Conservation (phyloP, 2,329 filamentous ascomycete species). For the Penicillium sp. region DNA sequence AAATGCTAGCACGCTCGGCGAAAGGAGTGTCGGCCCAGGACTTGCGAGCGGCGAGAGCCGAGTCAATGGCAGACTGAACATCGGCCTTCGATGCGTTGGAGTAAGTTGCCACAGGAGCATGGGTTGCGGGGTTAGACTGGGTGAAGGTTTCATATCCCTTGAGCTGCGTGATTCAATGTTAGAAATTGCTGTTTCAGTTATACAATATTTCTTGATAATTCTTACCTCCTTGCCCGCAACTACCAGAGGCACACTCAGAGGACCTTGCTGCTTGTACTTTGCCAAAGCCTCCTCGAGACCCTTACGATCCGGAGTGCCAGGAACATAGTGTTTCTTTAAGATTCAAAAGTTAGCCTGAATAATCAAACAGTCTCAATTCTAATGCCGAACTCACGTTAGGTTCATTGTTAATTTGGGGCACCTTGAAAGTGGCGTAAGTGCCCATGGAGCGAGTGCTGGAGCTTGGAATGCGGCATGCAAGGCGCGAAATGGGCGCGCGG, state of each 20-base stretch:
- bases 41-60: constrained; percentile 79
- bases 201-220: background rate
- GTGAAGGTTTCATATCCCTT: constrained; percentile 39
- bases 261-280: constrained; percentile 63
- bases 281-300: constrained; percentile 73
- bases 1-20: constrained; percentile 84
- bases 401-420: constrained; percentile 84
- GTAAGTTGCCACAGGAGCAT: constrained; percentile 77
- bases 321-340: constrained; percentile 82
- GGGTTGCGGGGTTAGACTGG: constrained; percentile 81
- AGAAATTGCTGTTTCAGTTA: background rate
- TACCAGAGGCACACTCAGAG: constrained; percentile 76
- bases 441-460: constrained; percentile 26
- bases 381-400: constrained; percentile 70
- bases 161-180: constrained; percentile 21
- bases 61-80: constrained; percentile 74
- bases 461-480: constrained; percentile 18
- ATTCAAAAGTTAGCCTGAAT: constrained; percentile 1
- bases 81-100: constrained; percentile 75
- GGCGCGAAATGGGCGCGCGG: constrained; percentile 23
- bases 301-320: constrained; percentile 75
- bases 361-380: background rate
- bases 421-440: constrained; percentile 81
- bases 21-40: constrained; percentile 86
- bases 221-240: constrained; percentile 77